These are phyloP conservation scores for Auricularia cornea DNA, from an alignment of 768 basidiomycete genomes.

Conservation along the genomic window DNA sequence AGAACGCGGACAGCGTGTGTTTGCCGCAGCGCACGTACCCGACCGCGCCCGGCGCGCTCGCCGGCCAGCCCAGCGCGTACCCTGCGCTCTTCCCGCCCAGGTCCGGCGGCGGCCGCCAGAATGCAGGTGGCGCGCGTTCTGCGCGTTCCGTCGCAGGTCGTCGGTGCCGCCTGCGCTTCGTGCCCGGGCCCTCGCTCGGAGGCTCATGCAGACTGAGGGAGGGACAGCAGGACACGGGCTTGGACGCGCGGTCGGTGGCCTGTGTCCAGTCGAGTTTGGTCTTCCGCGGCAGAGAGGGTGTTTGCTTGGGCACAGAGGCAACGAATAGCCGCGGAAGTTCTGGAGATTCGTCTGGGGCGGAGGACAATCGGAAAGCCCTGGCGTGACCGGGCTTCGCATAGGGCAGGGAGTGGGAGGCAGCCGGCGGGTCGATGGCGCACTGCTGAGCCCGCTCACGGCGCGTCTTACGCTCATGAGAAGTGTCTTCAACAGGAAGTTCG, in stretches of 20 bases:
- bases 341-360: background rate
- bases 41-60: background rate
- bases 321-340: background rate
- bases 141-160: background rate
- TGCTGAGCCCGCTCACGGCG: too few species aligned
- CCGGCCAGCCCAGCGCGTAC: background rate
- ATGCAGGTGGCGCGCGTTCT: background rate
- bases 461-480: too few species aligned
- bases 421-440: too few species aligned
- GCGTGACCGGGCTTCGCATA: too few species aligned
- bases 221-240: background rate
- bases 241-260: background rate
- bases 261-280: background rate
- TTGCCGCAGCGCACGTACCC: background rate
- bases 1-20: too few species aligned
- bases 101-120: background rate
- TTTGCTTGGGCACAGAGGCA: background rate
- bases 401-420: too few species aligned
- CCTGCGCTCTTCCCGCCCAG: background rate
- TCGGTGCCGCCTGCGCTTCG: background rate
- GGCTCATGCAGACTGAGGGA: background rate
- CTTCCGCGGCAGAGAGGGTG: background rate
- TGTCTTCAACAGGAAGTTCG: too few species aligned
- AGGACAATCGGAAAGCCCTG: too few species aligned
- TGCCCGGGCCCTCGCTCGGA: background rate